phyloP scores from a whole-genome alignment of 2,329 filamentous ascomycete genomes.

The Xylaria sp. region DNA sequence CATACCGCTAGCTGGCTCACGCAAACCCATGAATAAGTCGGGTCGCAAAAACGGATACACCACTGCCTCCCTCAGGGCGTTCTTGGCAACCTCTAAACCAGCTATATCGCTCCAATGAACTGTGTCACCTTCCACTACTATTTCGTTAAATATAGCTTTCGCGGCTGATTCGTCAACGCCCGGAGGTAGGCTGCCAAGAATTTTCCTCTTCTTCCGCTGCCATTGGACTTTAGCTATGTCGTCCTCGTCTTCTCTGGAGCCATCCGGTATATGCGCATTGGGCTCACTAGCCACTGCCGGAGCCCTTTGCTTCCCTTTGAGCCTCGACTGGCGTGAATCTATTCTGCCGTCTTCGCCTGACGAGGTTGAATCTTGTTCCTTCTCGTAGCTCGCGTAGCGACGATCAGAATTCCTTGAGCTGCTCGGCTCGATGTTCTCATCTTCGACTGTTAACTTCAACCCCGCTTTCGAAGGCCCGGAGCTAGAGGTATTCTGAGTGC shows the following conservation, averaged over 20 bases:
- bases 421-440: constrained; percentile 39
- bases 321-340: constrained; percentile 41
- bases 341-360: constrained; percentile 42
- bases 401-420: constrained; percentile 42
- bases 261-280: constrained; percentile 61
- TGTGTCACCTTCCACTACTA: constrained; percentile 92
- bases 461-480: constrained; percentile 29
- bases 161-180: constrained; percentile 86
- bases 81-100: constrained; percentile 89
- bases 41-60: constrained; percentile 97
- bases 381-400: constrained; percentile 33
- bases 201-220: constrained; percentile 69
- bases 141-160: constrained; percentile 94
- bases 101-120: constrained; percentile 96
- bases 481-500: constrained; percentile 29
- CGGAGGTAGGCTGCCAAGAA: constrained; percentile 82
- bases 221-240: constrained; percentile 61
- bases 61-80: constrained; percentile 91
- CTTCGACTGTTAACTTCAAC: constrained; percentile 32
- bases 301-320: constrained; percentile 55
- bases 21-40: constrained; percentile 93
- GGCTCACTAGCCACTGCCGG: constrained; percentile 55
- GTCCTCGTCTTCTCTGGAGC: constrained; percentile 55
- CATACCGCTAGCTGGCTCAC: constrained; percentile 95
- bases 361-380: constrained; percentile 38